These are phyloP conservation scores for Kodamaea sp. DNA, from an alignment of 1,139 yeast species.

Conservation along the genomic window DNA sequence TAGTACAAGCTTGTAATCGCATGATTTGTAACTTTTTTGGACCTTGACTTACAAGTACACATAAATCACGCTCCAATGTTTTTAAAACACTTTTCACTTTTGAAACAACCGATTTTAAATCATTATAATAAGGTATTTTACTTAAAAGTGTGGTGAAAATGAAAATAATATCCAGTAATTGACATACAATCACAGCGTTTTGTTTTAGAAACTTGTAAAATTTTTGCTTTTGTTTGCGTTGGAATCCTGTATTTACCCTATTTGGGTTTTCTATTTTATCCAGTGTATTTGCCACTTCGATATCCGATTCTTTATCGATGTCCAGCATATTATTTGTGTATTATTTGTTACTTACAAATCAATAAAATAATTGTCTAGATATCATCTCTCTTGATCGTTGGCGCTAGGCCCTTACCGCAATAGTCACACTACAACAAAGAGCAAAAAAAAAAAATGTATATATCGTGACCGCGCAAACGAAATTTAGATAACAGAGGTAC, in stretches of 20 bases:
- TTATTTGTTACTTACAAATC: too few relatives aligned
- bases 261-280: too few relatives aligned
- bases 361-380: not conserved
- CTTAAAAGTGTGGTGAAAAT: constrained; percentile 39
- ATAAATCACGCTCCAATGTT: constrained; percentile 32
- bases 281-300: too few relatives aligned
- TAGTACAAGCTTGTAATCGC: constrained; percentile 1
- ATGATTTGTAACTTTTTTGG: constrained; percentile 1
- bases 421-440: not conserved
- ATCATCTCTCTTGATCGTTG: not conserved
- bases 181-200: constrained; percentile 6
- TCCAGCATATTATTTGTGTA: too few relatives aligned
- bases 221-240: constrained; percentile 3
- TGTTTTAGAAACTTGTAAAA: constrained; percentile 21
- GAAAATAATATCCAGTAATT: constrained; percentile 30
- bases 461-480: not conserved
- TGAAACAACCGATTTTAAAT: constrained; percentile 35
- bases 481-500: not conserved
- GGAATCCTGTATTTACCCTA: not conserved
- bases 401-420: not conserved
- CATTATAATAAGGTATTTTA: constrained; percentile 43
- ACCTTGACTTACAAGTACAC: constrained; percentile 3
- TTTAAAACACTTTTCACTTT: constrained; percentile 22
- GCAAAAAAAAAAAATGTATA: not conserved
- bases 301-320: too few relatives aligned